Evolutionary conservation across 257 asterid genomes (phyloP).

Genomic region (Thymus quinquecostatus): DNA sequence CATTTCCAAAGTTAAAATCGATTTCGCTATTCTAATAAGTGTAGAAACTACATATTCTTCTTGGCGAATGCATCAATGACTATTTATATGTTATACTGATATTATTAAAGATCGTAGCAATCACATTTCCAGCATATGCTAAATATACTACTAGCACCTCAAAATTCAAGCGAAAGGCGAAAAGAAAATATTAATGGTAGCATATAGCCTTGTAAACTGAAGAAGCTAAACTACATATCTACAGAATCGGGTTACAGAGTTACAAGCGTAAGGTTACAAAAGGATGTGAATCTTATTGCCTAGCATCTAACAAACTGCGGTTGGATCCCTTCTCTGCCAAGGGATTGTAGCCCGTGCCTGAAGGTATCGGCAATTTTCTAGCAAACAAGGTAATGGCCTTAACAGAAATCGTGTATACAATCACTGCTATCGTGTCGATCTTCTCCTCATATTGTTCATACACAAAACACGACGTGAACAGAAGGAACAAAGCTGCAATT

Average conservation of each 20-base stretch:
- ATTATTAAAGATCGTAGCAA: constrained; percentile 13
- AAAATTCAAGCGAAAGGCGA: constrained; percentile 18
- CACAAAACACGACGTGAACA: constrained; percentile 66
- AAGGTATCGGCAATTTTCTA: constrained; percentile 35
- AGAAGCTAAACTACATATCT: constrained; percentile 38
- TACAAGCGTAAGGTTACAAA: constrained; percentile 33
- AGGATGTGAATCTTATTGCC: constrained; percentile 22
- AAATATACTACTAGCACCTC: constrained; percentile 7
- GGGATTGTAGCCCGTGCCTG: constrained; percentile 14
- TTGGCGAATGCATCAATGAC: not conserved
- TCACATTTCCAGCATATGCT: not conserved
- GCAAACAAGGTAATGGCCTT: constrained; percentile 26
- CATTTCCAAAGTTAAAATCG: too few species aligned
- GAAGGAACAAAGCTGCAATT: constrained; percentile 67
- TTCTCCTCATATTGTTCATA: constrained; percentile 91
- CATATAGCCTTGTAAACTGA: constrained; percentile 12
- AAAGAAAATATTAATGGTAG: constrained; percentile 9
- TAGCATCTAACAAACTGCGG: constrained; percentile 26
- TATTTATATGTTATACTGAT: not conserved
- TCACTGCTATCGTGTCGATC: constrained; percentile 50
- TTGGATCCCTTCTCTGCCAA: constrained; percentile 30
- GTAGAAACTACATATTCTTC: too few species aligned
- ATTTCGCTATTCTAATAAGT: too few species aligned
- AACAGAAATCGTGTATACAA: constrained; percentile 25
- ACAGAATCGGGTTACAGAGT: constrained; percentile 35